phyloP scores from a whole-genome alignment of 495 filamentous ascomycete genomes.

The Penicillium malachiteum region DNA sequence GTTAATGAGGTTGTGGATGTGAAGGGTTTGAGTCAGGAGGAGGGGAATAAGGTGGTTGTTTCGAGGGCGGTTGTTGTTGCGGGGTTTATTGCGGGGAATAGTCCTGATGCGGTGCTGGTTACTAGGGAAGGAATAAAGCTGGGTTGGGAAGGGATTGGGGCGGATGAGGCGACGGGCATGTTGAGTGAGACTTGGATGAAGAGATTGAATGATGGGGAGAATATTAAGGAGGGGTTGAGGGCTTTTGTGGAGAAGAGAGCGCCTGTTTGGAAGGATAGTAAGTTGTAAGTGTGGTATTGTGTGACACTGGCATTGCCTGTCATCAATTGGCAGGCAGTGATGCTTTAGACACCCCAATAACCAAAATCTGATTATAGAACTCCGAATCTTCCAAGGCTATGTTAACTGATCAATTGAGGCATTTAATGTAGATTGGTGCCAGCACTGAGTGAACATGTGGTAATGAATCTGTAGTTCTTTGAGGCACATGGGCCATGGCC shows the following conservation, averaged over 20 bases:
- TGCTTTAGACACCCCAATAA: too few relatives aligned
- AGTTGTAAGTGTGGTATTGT: constrained; percentile 50
- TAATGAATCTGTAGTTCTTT: too few relatives aligned
- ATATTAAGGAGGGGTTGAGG: constrained; percentile 74
- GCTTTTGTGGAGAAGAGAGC: constrained; percentile 83
- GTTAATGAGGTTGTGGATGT: constrained; percentile 63
- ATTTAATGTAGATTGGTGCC: too few relatives aligned
- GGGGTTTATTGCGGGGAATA: constrained; percentile 49
- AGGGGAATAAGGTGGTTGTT: constrained; percentile 47
- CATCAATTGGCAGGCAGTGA: too few relatives aligned
- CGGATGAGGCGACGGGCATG: constrained; percentile 61
- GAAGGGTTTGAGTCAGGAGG: not conserved
- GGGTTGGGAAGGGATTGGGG: constrained; percentile 68
- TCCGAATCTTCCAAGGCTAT: too few relatives aligned
- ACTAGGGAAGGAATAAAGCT: constrained; percentile 66
- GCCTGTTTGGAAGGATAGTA: constrained; percentile 74
- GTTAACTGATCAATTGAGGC: too few relatives aligned
- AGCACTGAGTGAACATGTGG: too few relatives aligned
- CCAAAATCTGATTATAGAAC: too few relatives aligned
- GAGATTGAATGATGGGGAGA: constrained; percentile 67
- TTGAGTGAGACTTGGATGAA: constrained; percentile 58
- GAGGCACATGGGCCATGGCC: too few relatives aligned
- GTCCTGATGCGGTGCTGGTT: constrained; percentile 73
- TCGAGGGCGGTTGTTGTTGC: constrained; percentile 54
- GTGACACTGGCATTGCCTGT: too few relatives aligned